A percentile compares a stretch with the other conserved stretches of the same genome.
Evolutionary conservation across 352 stramenopile species (phyloP).

Genomic region (Phytopythium oedochilum): DNA sequence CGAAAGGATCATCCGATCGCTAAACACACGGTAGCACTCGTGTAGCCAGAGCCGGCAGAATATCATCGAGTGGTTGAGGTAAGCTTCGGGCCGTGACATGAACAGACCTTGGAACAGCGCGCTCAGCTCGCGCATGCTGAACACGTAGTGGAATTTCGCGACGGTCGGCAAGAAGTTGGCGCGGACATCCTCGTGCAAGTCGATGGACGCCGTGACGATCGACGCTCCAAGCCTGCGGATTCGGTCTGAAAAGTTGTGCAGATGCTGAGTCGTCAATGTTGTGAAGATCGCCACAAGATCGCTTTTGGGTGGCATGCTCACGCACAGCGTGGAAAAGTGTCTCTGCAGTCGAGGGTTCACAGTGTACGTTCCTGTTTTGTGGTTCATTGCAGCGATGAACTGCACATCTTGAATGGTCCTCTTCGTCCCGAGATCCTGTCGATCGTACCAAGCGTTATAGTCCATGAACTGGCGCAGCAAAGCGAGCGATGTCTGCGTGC

Average conservation of each 20-base stretch:
- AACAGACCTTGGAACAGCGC: slow-evolving; percentile 87
- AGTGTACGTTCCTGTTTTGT: slow-evolving; percentile 85
- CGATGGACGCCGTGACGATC: slow-evolving; percentile 79
- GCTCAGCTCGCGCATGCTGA: slow-evolving; percentile 89
- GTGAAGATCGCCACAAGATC: slow-evolving; percentile 73
- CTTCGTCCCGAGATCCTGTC: slow-evolving; percentile 78
- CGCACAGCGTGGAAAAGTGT: slow-evolving; percentile 83
- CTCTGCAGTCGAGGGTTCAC: slow-evolving; percentile 86
- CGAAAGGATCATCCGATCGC: slow-evolving; percentile 78
- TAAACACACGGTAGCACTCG: slow-evolving; percentile 90
- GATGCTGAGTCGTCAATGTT: slow-evolving; percentile 55
- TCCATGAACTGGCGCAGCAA: slow-evolving; percentile 91
- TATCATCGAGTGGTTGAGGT: slow-evolving; percentile 48
- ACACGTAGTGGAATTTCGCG: slow-evolving; percentile 93
- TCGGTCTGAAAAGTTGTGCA: slow-evolving; percentile 70
- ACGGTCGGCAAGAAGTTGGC: slow-evolving; percentile 84
- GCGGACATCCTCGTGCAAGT: slow-evolving; percentile 71
- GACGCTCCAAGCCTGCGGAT: slow-evolving; percentile 62
- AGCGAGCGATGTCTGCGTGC: slow-evolving; percentile 87
- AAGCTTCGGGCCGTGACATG: slow-evolving; percentile 53
- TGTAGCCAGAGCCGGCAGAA: slow-evolving; percentile 89
- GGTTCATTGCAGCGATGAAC: slow-evolving; percentile 89
- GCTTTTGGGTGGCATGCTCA: slow-evolving; percentile 56
- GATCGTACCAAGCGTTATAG: slow-evolving; percentile 90
- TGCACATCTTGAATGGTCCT: slow-evolving; percentile 89